Evolutionary conservation across 371 early-diverging fungal species (phyloP).

Genomic region (Rhizopus delemar): DNA sequence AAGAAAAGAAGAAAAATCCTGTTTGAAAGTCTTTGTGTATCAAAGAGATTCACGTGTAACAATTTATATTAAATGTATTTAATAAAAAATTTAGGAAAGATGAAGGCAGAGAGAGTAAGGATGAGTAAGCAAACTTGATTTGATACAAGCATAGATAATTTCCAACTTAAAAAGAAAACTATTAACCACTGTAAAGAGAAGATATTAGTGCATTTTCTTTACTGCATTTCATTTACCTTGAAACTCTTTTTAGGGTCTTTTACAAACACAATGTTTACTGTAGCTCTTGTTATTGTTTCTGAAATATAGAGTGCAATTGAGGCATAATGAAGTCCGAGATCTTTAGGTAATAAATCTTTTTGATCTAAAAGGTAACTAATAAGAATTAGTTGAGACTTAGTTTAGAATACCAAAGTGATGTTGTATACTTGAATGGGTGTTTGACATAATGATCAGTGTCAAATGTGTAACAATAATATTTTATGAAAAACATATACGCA

Average conservation of each 20-base stretch:
- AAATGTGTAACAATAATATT: constrained; percentile 6
- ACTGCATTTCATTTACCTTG: constrained; percentile 13
- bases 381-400: background rate
- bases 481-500: constrained; percentile 26
- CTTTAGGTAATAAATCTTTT: background rate
- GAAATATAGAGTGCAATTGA: constrained; percentile 22
- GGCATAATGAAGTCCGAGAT: constrained; percentile 18
- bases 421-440: constrained; percentile 9
- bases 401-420: too few relatives aligned
- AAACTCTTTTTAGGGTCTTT: constrained; percentile 33
- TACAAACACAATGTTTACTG: constrained; percentile 34
- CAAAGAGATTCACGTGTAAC: too few relatives aligned
- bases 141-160: constrained; percentile 29
- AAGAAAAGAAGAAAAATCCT: too few relatives aligned
- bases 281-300: constrained; percentile 26
- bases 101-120: constrained; percentile 27
- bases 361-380: background rate
- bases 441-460: background rate
- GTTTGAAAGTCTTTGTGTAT: too few relatives aligned
- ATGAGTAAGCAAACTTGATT: constrained; percentile 19
- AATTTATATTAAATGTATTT: constrained; percentile 10
- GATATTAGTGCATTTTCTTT: background rate
- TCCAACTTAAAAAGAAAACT: constrained; percentile 32
- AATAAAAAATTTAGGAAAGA: constrained; percentile 34
- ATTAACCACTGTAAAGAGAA: constrained; percentile 23